Evolutionary conservation across 176 grass and related monocot species (phyloP).

Genomic region (Dendrocalamus sinicus): DNA sequence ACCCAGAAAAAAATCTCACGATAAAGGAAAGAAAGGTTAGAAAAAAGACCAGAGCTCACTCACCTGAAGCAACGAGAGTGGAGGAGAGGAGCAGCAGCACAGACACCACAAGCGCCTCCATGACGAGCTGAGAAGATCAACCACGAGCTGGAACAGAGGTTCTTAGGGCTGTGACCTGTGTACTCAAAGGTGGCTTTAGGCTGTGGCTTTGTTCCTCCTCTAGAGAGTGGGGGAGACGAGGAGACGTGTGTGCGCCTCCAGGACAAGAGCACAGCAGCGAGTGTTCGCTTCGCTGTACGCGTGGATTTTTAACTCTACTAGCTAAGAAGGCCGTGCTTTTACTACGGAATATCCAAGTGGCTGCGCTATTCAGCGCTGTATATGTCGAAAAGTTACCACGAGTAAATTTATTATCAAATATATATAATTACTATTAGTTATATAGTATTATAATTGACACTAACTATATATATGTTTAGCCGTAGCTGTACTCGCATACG

Average conservation of each 20-base stretch:
- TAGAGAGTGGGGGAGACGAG: background rate
- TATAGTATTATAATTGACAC: no score
- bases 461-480: no score
- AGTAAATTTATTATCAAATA: no score
- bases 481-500: no score
- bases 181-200: background rate
- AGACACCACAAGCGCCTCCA: constrained; percentile 41
- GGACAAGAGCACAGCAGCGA: background rate
- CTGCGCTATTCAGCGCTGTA: no score
- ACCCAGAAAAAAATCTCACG: background rate
- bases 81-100: constrained; percentile 55
- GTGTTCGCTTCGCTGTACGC: background rate
- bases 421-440: no score
- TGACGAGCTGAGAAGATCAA: background rate
- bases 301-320: background rate
- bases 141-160: background rate
- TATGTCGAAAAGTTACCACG: no score
- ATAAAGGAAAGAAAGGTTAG: background rate
- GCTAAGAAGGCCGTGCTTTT: no score
- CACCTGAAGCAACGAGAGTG: constrained; percentile 59
- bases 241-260: background rate
- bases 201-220: background rate
- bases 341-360: no score
- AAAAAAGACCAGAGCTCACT: constrained; percentile 53
- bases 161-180: background rate